Percentiles rank a stretch among this genome's conserved stretches.
phyloP scores from a whole-genome alignment of 225 moss, liverwort and hornwort genomes.

The Marchantia paleacea region DNA sequence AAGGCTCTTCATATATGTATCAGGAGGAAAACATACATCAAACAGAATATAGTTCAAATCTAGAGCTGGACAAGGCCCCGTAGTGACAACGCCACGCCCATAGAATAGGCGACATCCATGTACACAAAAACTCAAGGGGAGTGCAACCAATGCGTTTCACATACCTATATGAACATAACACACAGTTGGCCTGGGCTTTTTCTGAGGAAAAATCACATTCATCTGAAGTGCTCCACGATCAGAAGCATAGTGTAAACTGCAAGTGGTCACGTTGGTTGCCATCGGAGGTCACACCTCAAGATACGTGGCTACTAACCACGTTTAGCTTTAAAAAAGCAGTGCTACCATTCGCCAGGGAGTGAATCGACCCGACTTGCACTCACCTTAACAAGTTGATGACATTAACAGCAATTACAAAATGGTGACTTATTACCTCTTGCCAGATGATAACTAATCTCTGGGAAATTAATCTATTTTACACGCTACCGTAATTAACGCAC shows the following conservation, averaged over 20 bases:
- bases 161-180: neutral
- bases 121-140: neutral
- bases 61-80: neutral
- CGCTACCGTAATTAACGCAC: constrained; percentile 21
- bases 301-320: constrained; percentile 13
- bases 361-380: constrained; percentile 26
- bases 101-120: neutral
- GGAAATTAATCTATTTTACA: constrained; percentile 44
- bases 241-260: neutral
- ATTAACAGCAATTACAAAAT: constrained; percentile 33
- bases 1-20: neutral
- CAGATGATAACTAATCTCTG: constrained; percentile 41
- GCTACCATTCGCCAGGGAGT: constrained; percentile 32
- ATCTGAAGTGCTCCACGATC: neutral
- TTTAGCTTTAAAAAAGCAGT: neutral
- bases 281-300: constrained; percentile 3
- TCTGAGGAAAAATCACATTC: neutral
- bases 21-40: neutral
- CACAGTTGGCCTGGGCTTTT: neutral
- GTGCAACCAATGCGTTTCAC: neutral
- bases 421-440: constrained; percentile 39
- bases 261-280: neutral
- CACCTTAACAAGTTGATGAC: constrained; percentile 23
- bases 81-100: neutral
- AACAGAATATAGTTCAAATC: neutral